phyloP scores from a whole-genome alignment of 2,329 filamentous ascomycete species.

The Trichoderma lentiforme region DNA sequence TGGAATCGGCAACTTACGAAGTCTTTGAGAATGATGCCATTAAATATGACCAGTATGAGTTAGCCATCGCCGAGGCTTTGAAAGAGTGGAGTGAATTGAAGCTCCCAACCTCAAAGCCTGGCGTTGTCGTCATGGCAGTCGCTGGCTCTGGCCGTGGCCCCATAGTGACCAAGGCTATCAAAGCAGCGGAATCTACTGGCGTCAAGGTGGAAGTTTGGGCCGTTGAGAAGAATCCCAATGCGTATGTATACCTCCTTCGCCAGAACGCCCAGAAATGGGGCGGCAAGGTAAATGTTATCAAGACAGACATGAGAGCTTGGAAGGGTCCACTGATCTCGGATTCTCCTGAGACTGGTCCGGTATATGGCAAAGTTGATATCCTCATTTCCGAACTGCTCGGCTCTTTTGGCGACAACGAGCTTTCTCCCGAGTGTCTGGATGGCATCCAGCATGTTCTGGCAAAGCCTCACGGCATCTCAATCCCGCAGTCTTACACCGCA shows the following conservation, averaged over 20 bases:
- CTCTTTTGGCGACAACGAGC: constrained; percentile 94
- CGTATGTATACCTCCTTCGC: constrained; percentile 85
- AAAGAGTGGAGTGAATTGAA: constrained; percentile 70
- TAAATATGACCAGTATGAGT: constrained; percentile 95
- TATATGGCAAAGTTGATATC: constrained; percentile 76
- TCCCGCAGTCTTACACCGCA: constrained; percentile 88
- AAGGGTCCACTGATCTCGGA: constrained; percentile 65
- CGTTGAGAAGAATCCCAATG: constrained; percentile 97
- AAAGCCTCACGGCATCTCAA: constrained; percentile 79
- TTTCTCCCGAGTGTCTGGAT: constrained; percentile 94
- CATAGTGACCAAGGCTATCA: constrained; percentile 80
- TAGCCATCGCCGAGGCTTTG: constrained; percentile 76
- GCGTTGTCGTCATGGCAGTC: constrained; percentile 80
- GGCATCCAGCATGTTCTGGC: constrained; percentile 89
- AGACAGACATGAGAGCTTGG: constrained; percentile 97
- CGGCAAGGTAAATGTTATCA: constrained; percentile 77
- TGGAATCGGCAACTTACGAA: constrained; percentile 96
- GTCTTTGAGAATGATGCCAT: constrained; percentile 98
- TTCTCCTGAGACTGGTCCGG: constrained; percentile 41
- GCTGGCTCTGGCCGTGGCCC: constrained; percentile 92
- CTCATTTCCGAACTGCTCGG: constrained; percentile 90
- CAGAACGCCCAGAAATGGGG: constrained; percentile 83
- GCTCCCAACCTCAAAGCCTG: constrained; percentile 68
- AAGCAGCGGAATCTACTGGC: constrained; percentile 71
- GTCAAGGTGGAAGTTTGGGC: constrained; percentile 85